Conservation (phyloP, 2,329 filamentous ascomycete genomes). For the Trichophyton equinum region DNA sequence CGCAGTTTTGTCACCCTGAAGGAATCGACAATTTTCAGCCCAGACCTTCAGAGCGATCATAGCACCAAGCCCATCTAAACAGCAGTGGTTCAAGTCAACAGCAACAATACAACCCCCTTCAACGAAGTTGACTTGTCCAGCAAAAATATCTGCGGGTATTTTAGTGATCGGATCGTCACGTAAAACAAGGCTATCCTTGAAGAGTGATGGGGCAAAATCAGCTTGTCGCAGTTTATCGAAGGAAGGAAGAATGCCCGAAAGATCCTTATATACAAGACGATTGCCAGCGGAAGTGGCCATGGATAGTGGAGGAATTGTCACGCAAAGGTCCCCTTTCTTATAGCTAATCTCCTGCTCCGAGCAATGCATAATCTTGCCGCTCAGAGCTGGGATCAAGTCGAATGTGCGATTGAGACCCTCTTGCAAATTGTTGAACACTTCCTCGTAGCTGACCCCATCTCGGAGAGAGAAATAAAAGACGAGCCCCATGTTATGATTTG, state of each 20-base stretch:
- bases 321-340: conserved; percentile 4
- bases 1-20: conserved; percentile 2
- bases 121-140: conserved; percentile 3
- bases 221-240: not conserved
- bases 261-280: conserved; percentile 1
- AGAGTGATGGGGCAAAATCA: not conserved
- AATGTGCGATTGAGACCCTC: conserved; percentile 2
- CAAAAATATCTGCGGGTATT: conserved; percentile 1
- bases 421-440: not conserved
- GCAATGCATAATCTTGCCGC: conserved; percentile 3
- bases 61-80: conserved; percentile 1
- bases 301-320: not conserved
- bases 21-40: conserved; percentile 4
- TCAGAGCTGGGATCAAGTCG: not conserved
- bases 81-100: conserved; percentile 4
- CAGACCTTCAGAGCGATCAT: not conserved
- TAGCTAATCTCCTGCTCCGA: conserved; percentile 1
- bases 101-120: conserved; percentile 2
- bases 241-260: not conserved
- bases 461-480: conserved; percentile 3
- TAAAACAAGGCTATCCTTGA: conserved; percentile 4
- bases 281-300: not conserved
- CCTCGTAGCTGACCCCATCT: not conserved
- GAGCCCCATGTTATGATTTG: conserved; percentile 3
- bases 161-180: conserved; percentile 1